Percentiles rank a stretch among this genome's conserved stretches.
Conservation (phyloP, 192 early-diverging fungal species). For the Backusella australiensis region DNA sequence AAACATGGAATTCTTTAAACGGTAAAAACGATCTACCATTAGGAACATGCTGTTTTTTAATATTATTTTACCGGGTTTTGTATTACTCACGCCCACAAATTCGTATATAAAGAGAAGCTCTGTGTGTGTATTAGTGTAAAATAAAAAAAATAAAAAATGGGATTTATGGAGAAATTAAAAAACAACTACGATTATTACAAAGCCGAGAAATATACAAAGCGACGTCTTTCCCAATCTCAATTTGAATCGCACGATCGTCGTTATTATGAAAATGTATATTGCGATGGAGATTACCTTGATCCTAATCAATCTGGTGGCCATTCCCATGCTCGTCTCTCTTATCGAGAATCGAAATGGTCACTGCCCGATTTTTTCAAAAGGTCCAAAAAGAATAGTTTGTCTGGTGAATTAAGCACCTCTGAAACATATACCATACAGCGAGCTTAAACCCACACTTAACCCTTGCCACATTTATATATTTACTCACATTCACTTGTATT, state of each 20-base stretch:
- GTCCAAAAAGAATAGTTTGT: not conserved
- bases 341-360: constrained; percentile 2
- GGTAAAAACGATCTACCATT: not conserved
- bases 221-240: constrained; percentile 19
- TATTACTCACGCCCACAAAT: not conserved
- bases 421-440: not conserved
- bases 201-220: constrained; percentile 29
- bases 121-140: not conserved
- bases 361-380: constrained; percentile 2
- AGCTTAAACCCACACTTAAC: not conserved
- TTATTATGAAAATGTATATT: constrained; percentile 22
- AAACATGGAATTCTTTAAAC: not conserved
- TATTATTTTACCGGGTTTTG: not conserved
- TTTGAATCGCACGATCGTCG: constrained; percentile 20
- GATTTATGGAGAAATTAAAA: constrained; percentile 16
- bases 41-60: not conserved
- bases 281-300: constrained; percentile 24
- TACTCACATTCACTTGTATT: not conserved
- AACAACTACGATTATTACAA: constrained; percentile 12
- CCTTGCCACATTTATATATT: not conserved
- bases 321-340: not conserved
- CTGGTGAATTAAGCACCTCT: not conserved
- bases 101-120: not conserved
- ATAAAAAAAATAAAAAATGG: constrained; percentile 31
- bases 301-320: not conserved